Evolutionary conservation across 108 stramenopile species (phyloP).

Genomic region (Parietichytrium sp.): DNA sequence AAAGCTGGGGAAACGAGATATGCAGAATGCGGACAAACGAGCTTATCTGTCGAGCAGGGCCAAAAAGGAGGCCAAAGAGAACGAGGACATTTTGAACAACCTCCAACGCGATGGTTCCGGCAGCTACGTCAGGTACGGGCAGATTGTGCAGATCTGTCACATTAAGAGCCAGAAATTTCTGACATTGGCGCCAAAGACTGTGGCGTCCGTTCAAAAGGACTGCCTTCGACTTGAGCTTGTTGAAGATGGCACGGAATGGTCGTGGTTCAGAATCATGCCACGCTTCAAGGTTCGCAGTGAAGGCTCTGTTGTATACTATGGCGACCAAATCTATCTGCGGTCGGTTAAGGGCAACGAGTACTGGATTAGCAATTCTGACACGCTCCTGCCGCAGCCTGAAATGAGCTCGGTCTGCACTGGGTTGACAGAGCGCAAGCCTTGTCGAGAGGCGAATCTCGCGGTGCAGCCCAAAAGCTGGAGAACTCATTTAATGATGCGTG

Average conservation of each 20-base stretch:
- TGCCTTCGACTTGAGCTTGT: neutral
- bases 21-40: neutral
- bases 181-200: conserved; percentile 18
- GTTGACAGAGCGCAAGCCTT: neutral
- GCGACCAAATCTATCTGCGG: conserved; percentile 18
- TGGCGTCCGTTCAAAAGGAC: neutral
- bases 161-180: neutral
- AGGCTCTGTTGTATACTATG: neutral
- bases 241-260: neutral
- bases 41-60: neutral
- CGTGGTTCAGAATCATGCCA: neutral
- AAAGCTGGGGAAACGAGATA: neutral
- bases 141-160: conserved; percentile 1
- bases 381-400: neutral
- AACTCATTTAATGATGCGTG: neutral
- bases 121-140: neutral
- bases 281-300: conserved; percentile 37
- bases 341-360: neutral
- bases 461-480: neutral
- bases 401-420: neutral
- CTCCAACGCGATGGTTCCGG: neutral
- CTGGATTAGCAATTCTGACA: neutral
- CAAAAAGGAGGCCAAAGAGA: neutral
- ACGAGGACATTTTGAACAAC: neutral
- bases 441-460: neutral